Evolutionary conservation across 305 asterid genomes (phyloP), one percentile per base, ranked within the genome.

Genomic region (Euphrasia arctica): DNA sequence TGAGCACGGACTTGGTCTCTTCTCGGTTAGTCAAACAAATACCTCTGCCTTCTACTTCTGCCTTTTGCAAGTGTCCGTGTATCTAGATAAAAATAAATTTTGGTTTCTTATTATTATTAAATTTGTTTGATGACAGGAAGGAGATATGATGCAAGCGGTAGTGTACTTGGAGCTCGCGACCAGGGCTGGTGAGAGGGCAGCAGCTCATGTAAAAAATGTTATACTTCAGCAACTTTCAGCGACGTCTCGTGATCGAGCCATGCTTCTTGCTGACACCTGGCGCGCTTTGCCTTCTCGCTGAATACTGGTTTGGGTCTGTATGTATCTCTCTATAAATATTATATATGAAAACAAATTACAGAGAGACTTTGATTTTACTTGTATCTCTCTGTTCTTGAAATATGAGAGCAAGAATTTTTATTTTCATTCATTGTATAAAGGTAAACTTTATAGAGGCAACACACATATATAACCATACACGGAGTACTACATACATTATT

Each of bases 81-180:
- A 12, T 48, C 22, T 12, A 14, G 22, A 9, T 51, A 18, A 18
- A 18, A 18, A 18, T 18, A 11, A 11, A 18, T 18, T 18, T 18
- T 9, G 4, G 4, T 9, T 9, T 43, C 0, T 9, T 2, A 11
- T 10, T 45, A 36, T 54, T 31, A 1, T 64, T 54, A 5, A 43
- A 45, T 18, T 36, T 50, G 66, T 22, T 13, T 58, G 52, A 47
- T 47, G 18, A 47, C 51, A 90, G 97, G 93, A 88, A 80, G 89
- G 93, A 62, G 86, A 88, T 56, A 86, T 84, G 96, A 74, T 81
- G 93, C 82, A 81, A 84, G 95, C 97, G 34, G 86, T 90, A 63
- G 86, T 84, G 66, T 88, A 90, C 76, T 68, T 90, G 73, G 97
- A 90, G 74, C 86, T 88, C 57, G 96, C 96, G 29, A 75, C 69